These are phyloP conservation scores for Lathyrus sativus DNA, from an alignment of 306 rosid genomes.

Conservation along the genomic window DNA sequence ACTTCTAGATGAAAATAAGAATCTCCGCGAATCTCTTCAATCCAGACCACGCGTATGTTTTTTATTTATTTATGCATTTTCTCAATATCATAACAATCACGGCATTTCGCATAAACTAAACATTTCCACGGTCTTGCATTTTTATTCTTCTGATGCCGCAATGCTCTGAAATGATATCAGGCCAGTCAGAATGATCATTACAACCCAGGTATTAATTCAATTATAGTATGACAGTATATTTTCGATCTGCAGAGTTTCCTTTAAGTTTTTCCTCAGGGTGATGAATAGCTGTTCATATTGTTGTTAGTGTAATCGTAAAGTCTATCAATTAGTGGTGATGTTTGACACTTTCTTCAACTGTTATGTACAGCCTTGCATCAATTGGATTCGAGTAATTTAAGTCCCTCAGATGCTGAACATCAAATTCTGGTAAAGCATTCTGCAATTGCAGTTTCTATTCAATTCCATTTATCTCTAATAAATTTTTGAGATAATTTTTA, in stretches of 20 bases:
- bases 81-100: conserved; percentile 28
- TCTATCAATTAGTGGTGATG: conserved; percentile 26
- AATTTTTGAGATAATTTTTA: background rate
- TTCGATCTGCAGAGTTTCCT: conserved; percentile 29
- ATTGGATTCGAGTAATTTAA: conserved; percentile 60
- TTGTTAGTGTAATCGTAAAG: conserved; percentile 14
- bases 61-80: conserved; percentile 20
- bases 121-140: conserved; percentile 21
- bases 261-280: conserved; percentile 21
- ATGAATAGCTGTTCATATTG: conserved; percentile 27
- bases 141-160: conserved; percentile 36
- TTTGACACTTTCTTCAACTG: conserved; percentile 43
- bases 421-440: conserved; percentile 79
- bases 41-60: conserved; percentile 67
- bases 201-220: conserved; percentile 61
- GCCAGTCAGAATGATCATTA: conserved; percentile 52
- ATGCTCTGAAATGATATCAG: conserved; percentile 55
- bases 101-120: conserved; percentile 32
- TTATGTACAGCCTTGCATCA: conserved; percentile 62
- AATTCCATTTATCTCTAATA: conserved; percentile 19
- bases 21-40: conserved; percentile 73
- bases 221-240: conserved; percentile 28
- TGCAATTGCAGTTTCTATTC: conserved; percentile 30
- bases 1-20: conserved; percentile 76
- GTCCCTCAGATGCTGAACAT: conserved; percentile 77